These are phyloP conservation scores for Talaromyces sp. DNA, from an alignment of 2,329 filamentous ascomycete species.

Conservation along the genomic window DNA sequence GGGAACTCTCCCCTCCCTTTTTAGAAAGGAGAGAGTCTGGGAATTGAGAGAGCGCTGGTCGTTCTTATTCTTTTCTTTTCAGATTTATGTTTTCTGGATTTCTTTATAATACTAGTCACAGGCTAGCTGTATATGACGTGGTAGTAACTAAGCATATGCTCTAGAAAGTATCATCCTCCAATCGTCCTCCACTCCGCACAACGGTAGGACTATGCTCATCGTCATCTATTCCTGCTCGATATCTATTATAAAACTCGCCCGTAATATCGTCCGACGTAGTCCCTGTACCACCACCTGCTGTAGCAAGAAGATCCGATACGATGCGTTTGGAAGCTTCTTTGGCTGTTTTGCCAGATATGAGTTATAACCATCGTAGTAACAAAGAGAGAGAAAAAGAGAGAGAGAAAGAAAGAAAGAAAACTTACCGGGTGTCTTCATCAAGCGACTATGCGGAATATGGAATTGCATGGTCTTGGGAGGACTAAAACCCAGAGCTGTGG, in stretches of 20 bases:
- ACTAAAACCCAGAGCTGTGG: constrained; percentile 63
- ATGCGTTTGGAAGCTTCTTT: constrained; percentile 48
- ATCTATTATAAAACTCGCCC: constrained; percentile 18
- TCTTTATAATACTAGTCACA: no score
- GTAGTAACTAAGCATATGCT: not conserved
- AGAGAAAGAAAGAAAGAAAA: not conserved
- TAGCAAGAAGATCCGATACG: constrained; percentile 44
- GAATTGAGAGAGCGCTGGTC: constrained; percentile 10
- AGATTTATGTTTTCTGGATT: not conserved
- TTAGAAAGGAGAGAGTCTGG: not conserved
- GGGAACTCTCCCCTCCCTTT: not conserved
- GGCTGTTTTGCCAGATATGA: constrained; percentile 27
- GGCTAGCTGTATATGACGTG: no score
- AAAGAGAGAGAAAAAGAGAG: not conserved
- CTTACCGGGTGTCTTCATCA: constrained; percentile 47
- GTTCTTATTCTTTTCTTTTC: constrained; percentile 4
- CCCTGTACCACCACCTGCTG: constrained; percentile 34
- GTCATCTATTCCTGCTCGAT: constrained; percentile 22
- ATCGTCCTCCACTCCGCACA: constrained; percentile 35
- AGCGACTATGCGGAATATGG: constrained; percentile 46
- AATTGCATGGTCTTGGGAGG: constrained; percentile 71
- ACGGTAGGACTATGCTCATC: constrained; percentile 43
- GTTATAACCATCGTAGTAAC: not conserved
- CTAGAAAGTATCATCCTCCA: constrained; percentile 47
- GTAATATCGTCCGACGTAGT: constrained; percentile 22